These are phyloP conservation scores for Gossypioides kirkii DNA, from an alignment of 345 rosid genomes.

Conservation along the genomic window DNA sequence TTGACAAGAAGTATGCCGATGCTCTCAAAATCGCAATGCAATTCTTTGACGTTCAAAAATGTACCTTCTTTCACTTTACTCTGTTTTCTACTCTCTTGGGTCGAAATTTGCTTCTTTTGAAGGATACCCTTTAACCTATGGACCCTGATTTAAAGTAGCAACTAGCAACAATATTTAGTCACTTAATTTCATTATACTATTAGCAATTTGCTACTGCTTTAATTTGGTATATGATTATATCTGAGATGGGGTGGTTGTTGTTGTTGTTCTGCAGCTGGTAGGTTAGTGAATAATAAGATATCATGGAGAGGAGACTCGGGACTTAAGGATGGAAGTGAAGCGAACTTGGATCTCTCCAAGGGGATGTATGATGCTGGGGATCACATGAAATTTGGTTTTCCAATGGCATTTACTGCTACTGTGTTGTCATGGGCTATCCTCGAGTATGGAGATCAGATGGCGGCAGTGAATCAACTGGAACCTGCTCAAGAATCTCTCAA, in stretches of 20 bases:
- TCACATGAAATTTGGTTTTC: slow-evolving; percentile 88
- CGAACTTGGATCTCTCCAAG: slow-evolving; percentile 58
- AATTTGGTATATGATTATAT: background rate
- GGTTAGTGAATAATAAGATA: slow-evolving; percentile 54
- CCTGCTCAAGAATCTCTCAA: slow-evolving; percentile 66
- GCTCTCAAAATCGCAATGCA: slow-evolving; percentile 78
- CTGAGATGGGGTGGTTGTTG: background rate
- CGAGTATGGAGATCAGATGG: slow-evolving; percentile 97
- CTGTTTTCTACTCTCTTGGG: background rate
- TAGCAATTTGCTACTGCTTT: background rate
- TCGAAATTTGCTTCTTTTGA: background rate
- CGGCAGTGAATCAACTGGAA: slow-evolving; percentile 48
- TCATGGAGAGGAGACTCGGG: slow-evolving; percentile 95
- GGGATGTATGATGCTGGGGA: slow-evolving; percentile 98
- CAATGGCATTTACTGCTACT: slow-evolving; percentile 89
- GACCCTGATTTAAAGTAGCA: background rate
- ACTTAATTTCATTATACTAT: background rate
- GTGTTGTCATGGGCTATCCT: slow-evolving; percentile 90
- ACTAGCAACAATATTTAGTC: background rate
- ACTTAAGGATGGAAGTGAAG: slow-evolving; percentile 68
- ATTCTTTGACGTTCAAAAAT: slow-evolving; percentile 90
- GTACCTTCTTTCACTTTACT: slow-evolving; percentile 25
- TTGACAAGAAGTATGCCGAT: slow-evolving; percentile 65
- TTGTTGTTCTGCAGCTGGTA: slow-evolving; percentile 72
- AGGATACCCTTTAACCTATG: background rate